Conservation (phyloP, 352 stramenopile species). For the Elongisporangium undulatum region DNA sequence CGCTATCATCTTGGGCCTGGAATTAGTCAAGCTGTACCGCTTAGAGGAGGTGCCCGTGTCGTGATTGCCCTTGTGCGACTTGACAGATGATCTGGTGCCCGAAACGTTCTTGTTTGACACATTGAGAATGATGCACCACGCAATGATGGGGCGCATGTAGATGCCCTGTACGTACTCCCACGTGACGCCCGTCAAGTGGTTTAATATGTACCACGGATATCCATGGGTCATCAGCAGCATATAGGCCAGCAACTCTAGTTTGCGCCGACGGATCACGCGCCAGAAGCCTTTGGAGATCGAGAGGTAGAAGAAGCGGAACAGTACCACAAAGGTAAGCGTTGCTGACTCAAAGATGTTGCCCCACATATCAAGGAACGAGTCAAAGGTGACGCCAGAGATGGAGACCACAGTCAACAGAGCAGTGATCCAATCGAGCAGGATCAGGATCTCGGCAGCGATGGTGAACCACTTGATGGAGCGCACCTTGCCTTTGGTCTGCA, state of each 20-base stretch:
- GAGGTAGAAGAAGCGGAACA: constrained; percentile 19
- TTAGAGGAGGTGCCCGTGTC: too few species aligned
- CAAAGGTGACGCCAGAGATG: too few species aligned
- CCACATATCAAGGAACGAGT: too few species aligned
- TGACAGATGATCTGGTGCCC: too few species aligned
- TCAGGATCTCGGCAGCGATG: too few species aligned
- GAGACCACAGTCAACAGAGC: too few species aligned
- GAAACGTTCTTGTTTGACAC: too few species aligned
- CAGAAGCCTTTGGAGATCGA: constrained; percentile 11
- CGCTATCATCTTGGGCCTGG: too few species aligned
- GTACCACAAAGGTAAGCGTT: background rate
- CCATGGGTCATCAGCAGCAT: constrained; percentile 13
- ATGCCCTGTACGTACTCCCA: constrained; percentile 17
- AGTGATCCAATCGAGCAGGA: too few species aligned
- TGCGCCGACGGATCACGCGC: constrained; percentile 6
- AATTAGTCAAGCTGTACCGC: too few species aligned
- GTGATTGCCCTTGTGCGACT: too few species aligned
- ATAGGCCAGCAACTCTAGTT: constrained; percentile 13
- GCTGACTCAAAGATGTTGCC: too few species aligned
- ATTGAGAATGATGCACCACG: constrained; percentile 12
- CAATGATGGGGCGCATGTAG: constrained; percentile 9
- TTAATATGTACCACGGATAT: constrained; percentile 8
- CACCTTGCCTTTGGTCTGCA: constrained; percentile 28
- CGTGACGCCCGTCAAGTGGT: constrained; percentile 7
- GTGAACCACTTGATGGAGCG: constrained; percentile 16